Base-by-base conservation (phyloP, 2,329 filamentous ascomycete species). In the Paraphoma sp. region DNA sequence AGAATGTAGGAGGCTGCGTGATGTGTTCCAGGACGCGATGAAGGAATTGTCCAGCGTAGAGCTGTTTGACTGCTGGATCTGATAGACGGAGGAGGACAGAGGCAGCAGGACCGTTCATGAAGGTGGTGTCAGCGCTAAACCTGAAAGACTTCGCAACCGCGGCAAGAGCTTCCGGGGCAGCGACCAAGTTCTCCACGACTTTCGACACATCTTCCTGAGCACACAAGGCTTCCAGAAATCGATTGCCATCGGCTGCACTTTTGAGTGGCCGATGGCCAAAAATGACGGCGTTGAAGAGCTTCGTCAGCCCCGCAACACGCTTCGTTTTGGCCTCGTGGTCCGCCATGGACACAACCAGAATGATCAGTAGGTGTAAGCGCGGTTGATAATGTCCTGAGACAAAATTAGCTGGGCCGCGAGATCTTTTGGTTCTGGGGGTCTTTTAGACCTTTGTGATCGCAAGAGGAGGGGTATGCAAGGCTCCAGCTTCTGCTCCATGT, bases 1-100 rank as follows among this genome's bases (percentile, higher is more conserved):
- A 88, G 11, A 87, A 76, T 0, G 82, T 82, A 0, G 81, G 80
- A 0, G 86, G 86, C 1, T 84, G 74, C 1, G 83, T 70, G 2
- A 88, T 73, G 0, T 75, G 71, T 0, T 76, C 57, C 1, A 87
- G 65, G 2, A 87, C 46, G 12, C 79, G 73, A 31, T 76, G 72
- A 2, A 87, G 72, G 40, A 85, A 78, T 11, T 81, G 74, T 0
- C 86, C 86, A 48, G 79, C 78, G 51, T 78, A 81, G 2, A 86
- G 64, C 29, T 79, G 72, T 56, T 83, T 84, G 45, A 87, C 61
- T 0, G 63, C 69, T 1, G 81, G 79, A 45, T 80, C 72, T 0
- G 76, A 69, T 1, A 83, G 57, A 51, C 78, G 78, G 5, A 33
- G 58, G 29, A 83, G 62, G 8, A 80, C 62, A 3, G 57, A 43